phyloP scores from a whole-genome alignment of 176 grass and related monocot genomes.

The Ensete glaucum region DNA sequence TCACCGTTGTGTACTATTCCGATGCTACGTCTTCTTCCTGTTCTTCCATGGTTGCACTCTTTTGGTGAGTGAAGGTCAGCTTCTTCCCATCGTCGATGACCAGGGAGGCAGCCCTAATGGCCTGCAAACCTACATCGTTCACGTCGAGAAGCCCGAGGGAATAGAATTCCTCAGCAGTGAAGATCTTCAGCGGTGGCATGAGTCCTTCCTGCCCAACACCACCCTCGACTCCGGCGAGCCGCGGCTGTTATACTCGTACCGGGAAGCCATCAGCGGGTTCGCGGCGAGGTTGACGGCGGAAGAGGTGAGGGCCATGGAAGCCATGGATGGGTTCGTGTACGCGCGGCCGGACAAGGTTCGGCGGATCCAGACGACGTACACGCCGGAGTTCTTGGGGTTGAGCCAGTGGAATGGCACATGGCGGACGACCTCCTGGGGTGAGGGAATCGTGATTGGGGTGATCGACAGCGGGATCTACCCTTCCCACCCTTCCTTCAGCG shows the following conservation, averaged over 20 bases:
- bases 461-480: slow-evolving; percentile 64
- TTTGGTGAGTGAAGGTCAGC: neutral
- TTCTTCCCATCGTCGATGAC: neutral
- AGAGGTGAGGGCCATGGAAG: slow-evolving; percentile 37
- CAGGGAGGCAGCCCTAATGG: neutral
- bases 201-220: slow-evolving; percentile 50
- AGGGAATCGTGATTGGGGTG: slow-evolving; percentile 63
- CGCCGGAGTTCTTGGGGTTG: slow-evolving; percentile 72
- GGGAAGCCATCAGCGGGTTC: slow-evolving; percentile 65
- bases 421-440: slow-evolving; percentile 13
- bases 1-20: too few relatives aligned
- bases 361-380: slow-evolving; percentile 61
- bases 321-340: slow-evolving; percentile 35
- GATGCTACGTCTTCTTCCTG: too few relatives aligned
- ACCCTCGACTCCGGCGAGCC: slow-evolving; percentile 18
- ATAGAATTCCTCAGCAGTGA: neutral
- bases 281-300: slow-evolving; percentile 60
- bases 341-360: slow-evolving; percentile 55
- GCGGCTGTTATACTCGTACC: slow-evolving; percentile 65
- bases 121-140: slow-evolving; percentile 60
- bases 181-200: slow-evolving; percentile 46
- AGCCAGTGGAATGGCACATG: slow-evolving; percentile 33
- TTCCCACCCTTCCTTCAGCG: slow-evolving; percentile 69
- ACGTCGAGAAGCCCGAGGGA: slow-evolving; percentile 30
- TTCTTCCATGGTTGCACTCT: too few relatives aligned